Conservation (phyloP, 2,329 filamentous ascomycete species). For the Fulvia fulva region DNA sequence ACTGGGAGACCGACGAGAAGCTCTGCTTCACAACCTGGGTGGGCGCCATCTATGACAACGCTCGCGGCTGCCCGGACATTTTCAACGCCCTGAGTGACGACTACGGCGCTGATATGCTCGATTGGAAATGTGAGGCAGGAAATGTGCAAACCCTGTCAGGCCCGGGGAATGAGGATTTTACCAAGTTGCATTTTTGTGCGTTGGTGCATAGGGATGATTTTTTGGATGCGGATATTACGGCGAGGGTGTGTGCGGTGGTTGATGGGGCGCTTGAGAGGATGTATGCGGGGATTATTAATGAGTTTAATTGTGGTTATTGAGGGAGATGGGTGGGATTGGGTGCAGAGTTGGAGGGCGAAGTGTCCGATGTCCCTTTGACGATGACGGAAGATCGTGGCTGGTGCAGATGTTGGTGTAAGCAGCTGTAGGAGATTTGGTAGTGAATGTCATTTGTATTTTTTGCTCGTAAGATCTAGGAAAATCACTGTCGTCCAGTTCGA, state of each 20-base stretch:
- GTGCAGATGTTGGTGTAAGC: no score
- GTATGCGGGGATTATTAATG: neutral
- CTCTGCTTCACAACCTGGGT: neutral
- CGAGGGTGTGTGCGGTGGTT: neutral
- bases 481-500: no score
- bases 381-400: no score
- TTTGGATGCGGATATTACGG: neutral
- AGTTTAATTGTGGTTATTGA: neutral
- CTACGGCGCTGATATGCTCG: neutral
- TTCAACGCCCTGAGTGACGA: neutral
- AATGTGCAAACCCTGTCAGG: no score
- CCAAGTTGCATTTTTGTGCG: neutral
- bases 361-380: no score
- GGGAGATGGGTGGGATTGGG: neutral
- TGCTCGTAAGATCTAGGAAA: no score
- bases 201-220: neutral
- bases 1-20: neutral
- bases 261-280: neutral
- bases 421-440: no score
- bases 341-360: no score
- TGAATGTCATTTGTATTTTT: no score
- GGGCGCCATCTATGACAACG: neutral
- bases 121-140: neutral
- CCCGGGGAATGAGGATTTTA: neutral
- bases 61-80: neutral